These are phyloP conservation scores for Actinidia polygama DNA, from an alignment of 179 eudicot species.

Conservation along the genomic window DNA sequence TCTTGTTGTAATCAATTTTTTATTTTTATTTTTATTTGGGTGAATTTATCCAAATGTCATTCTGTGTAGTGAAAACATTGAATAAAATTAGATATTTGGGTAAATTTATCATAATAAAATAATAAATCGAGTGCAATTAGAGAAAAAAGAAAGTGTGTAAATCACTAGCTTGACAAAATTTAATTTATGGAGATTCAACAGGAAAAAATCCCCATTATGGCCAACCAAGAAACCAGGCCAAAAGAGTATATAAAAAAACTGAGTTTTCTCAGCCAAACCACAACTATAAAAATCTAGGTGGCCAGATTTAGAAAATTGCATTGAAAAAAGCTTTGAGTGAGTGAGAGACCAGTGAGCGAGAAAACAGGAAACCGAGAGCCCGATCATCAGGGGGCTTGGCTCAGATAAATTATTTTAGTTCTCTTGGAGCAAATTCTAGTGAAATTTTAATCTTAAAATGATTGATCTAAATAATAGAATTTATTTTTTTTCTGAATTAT, in stretches of 20 bases:
- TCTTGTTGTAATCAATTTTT: background rate
- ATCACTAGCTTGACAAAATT: rapidly evolving
- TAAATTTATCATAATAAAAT: background rate
- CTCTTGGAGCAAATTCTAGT: too few relatives aligned
- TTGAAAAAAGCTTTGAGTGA: background rate
- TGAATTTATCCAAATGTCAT: too few relatives aligned
- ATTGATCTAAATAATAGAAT: too few relatives aligned
- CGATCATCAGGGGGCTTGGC: conserved; percentile 6
- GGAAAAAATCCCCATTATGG: background rate
- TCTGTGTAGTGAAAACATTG: too few relatives aligned
- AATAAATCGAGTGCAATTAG: background rate
- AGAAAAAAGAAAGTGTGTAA: background rate
- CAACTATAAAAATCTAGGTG: background rate
- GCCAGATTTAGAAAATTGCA: too few relatives aligned
- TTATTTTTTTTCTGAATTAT: too few relatives aligned
- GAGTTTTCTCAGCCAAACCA: background rate
- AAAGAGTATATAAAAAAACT: background rate
- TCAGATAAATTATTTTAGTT: too few relatives aligned
- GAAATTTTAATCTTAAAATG: too few relatives aligned
- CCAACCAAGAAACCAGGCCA: rapidly evolving
- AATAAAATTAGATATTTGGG: background rate
- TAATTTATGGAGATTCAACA: too few relatives aligned
- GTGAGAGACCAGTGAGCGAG: conserved; percentile 14
- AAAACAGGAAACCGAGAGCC: conserved; percentile 12
- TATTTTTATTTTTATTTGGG: background rate